Evolutionary conservation across 2,329 filamentous ascomycete genomes (phyloP), one percentile per base, ranked within the genome.

Genomic region (Pseudopyricularia cyperi): DNA sequence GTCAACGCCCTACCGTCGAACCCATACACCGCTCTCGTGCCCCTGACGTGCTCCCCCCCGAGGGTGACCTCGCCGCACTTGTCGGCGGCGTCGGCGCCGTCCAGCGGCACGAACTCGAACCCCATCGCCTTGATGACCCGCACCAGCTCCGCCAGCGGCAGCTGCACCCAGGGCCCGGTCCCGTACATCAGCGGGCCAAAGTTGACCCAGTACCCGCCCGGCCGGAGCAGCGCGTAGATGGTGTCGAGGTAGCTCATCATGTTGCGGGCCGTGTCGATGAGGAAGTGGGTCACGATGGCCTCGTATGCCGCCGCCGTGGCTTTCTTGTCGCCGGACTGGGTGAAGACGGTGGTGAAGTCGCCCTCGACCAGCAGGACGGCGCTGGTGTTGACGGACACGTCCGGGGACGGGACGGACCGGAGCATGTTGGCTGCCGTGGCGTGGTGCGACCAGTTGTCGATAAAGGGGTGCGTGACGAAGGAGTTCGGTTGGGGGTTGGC

Each of bases 181-280:
- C 77, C 76, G 44, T 79, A 80, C 0, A 80, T 61, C 8, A 80
- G 56, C 0, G 77, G 77, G 0, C 76, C 77, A 0, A 79, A 67
- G 49, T 80, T 81, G 24, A 80, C 62, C 77, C 77, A 80, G 34
- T 66, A 60, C 0, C 76, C 77, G 0, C 74, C 75, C 0, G 61
- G 58, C 44, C 64, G 68, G 3, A 81, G 65, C 0, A 76, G 57
- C 0, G 60, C 60, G 49, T 72, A 65, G 44, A 79, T 79, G 0
- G 70, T 77, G 34, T 80, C 74, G 6, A 80, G 65, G 54, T 80
- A 81, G 0, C 58, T 63, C 59, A 79, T 67, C 1, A 79, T 60
- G 52, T 80, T 80, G 0, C 75, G 69, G 0, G 77, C 77, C 0
- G 77, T 81, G 57, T 81, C 77, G 56, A 81, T 79, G 62, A 81